A percentile compares a stretch with the other conserved stretches of the same genome.
These are phyloP conservation scores for Carex myosuroides DNA, from an alignment of 176 grass and related monocot genomes.

Conservation along the genomic window DNA sequence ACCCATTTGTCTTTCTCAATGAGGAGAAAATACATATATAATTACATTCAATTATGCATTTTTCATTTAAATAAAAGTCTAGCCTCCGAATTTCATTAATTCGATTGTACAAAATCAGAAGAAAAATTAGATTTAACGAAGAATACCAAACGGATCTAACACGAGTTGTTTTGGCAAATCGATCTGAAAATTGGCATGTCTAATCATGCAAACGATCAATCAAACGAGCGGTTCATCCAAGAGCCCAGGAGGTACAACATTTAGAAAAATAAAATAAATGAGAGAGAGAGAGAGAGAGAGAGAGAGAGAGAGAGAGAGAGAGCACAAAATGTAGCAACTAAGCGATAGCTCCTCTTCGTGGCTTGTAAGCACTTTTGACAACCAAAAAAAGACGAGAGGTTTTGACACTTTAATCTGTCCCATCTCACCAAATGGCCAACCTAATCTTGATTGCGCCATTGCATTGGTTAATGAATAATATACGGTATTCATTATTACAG, in stretches of 20 bases:
- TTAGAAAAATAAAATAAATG: background rate
- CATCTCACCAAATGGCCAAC: slow-evolving; percentile 20
- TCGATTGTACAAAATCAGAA: background rate
- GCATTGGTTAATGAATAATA: background rate
- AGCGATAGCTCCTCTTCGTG: slow-evolving; percentile 25
- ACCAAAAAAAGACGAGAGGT: slow-evolving; percentile 6
- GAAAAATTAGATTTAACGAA: background rate
- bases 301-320: background rate
- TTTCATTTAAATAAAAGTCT: no score
- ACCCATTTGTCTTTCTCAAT: background rate
- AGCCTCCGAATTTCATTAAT: background rate
- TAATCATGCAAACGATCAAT: slow-evolving; percentile 5
- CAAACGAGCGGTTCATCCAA: background rate
- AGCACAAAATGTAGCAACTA: background rate
- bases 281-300: background rate
- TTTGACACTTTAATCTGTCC: slow-evolving; percentile 20
- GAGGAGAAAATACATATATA: background rate
- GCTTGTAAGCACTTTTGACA: slow-evolving; percentile 17
- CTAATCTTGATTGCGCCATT: slow-evolving; percentile 19
- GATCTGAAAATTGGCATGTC: background rate
- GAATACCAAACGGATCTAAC: background rate
- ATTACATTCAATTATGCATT: no score
- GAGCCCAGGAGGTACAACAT: background rate
- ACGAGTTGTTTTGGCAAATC: background rate
- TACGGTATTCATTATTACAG: background rate